phyloP scores from a whole-genome alignment of 805 yeast genomes.

The Hanseniaspora lindneri region DNA sequence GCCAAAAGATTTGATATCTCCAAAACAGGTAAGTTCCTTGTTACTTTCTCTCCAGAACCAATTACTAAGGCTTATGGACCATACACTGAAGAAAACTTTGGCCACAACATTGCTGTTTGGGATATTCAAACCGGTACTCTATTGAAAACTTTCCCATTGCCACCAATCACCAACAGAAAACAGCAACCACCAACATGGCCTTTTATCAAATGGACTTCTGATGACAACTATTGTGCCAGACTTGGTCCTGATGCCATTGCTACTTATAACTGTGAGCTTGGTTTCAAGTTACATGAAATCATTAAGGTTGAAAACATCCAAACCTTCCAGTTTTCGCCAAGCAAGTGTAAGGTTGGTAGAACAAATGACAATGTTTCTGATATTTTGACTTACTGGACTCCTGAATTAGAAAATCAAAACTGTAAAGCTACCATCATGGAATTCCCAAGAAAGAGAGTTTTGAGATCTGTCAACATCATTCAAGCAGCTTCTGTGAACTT shows the following conservation, averaged over 20 bases:
- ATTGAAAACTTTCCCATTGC: slow-evolving; percentile 80
- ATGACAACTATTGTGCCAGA: slow-evolving; percentile 89
- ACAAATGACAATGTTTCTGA: slow-evolving; percentile 36
- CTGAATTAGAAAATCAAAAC: slow-evolving; percentile 82
- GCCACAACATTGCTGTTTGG: slow-evolving; percentile 92
- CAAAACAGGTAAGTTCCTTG: slow-evolving; percentile 80
- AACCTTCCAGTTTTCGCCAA: slow-evolving; percentile 93
- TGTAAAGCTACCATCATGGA: slow-evolving; percentile 89
- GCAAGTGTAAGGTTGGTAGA: slow-evolving; percentile 56
- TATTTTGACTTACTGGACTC: slow-evolving; percentile 89
- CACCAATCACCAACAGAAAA: slow-evolving; percentile 40
- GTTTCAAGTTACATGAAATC: slow-evolving; percentile 69
- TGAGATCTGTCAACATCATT: slow-evolving; percentile 86
- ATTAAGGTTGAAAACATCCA: slow-evolving; percentile 71
- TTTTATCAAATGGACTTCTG: slow-evolving; percentile 85
- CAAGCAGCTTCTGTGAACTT: slow-evolving; percentile 84
- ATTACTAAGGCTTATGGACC: slow-evolving; percentile 65
- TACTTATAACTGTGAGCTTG: slow-evolving; percentile 64
- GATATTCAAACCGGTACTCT: slow-evolving; percentile 73
- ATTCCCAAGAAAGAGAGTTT: slow-evolving; percentile 65
- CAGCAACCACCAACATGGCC: slow-evolving; percentile 67
- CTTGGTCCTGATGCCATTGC: slow-evolving; percentile 87
- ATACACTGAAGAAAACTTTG: slow-evolving; percentile 76
- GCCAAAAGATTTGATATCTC: slow-evolving; percentile 85
- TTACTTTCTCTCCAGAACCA: slow-evolving; percentile 81